Evolutionary conservation across 805 yeast species (phyloP), one percentile per base, ranked within the genome.

Genomic region (Metschnikowia vanudenii): DNA sequence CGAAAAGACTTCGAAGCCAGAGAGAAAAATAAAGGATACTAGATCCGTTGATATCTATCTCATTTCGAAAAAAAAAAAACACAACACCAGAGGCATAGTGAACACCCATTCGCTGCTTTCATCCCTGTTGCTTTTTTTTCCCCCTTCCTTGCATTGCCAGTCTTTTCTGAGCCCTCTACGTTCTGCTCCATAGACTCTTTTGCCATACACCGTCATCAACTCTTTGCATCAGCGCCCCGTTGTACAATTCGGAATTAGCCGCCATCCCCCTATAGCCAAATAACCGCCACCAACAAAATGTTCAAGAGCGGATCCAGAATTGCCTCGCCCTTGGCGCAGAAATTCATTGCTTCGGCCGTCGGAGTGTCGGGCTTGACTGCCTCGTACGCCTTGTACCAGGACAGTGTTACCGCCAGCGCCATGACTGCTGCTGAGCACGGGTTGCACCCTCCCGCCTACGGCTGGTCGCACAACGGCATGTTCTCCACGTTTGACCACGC

Each of bases 351-450:
- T 56, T 84, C 84, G 60, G 73, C 82, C 49, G 84, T 82, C 57
- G 88, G 87, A 50, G 78, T 81, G 42, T 78, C 88, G 49, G 96
- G 96, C 56, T 73, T 87, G 52, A 79, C 88, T 48, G 89, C 95
- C 39, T 85, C 94, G 49, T 86, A 85, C 68, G 74, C 85, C 62
- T 75, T 87, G 63, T 89, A 89, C 74, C 81, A 87, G 63, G 96
- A 89, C 68, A 78, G 90, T 26, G 80, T 83, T 69, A 83, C 89
- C 53, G 97, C 97, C 49, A 82, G 80, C 62, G 98, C 98, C 64
- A 87, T 92, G 96, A 91, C 99, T 46, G 95, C 94, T 57, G 97
- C 98, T 58, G 99, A 94, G 76, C 98, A 94, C 74, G 99, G 99
- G 59, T 80, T 94, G 66, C 99, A 94, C 71, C 85, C 99, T 31